phyloP scores from a whole-genome alignment of 805 yeast species.

The Lipomyces kockii region DNA sequence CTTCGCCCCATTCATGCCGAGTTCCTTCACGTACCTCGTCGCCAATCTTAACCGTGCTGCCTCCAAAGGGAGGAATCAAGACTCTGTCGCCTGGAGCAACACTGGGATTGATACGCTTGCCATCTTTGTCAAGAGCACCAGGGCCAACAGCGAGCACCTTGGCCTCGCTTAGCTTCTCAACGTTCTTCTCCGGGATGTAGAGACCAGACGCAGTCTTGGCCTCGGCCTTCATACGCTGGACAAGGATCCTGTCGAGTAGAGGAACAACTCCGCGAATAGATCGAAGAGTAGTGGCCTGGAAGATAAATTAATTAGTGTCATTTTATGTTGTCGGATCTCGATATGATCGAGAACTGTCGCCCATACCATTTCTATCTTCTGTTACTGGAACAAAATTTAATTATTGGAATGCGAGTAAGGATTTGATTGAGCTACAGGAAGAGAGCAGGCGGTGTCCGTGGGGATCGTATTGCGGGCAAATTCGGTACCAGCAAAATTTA shows the following conservation, averaged over 20 bases:
- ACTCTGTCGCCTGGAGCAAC: conserved; percentile 93
- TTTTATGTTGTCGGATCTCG: not conserved
- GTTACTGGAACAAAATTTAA: not conserved
- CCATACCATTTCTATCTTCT: not conserved
- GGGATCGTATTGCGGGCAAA: not conserved
- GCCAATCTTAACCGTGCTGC: conserved; percentile 83
- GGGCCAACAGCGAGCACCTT: conserved; percentile 95
- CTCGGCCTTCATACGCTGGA: conserved; percentile 91
- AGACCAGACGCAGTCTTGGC: conserved; percentile 91
- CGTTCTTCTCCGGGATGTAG: conserved; percentile 94
- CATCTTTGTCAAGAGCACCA: conserved; percentile 77
- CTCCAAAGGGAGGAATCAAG: conserved; percentile 93
- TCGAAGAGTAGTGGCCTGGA: conserved; percentile 55
- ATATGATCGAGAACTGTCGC: not conserved
- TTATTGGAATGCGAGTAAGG: not conserved
- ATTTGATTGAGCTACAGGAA: not conserved
- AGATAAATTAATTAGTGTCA: not conserved
- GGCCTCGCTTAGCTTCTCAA: conserved; percentile 90
- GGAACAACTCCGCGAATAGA: conserved; percentile 89
- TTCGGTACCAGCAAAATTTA: not conserved
- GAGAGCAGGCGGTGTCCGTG: not conserved
- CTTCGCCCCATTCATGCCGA: not conserved
- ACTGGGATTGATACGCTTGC: conserved; percentile 70
- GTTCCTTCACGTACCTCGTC: conserved; percentile 57
- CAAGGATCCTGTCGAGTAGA: conserved; percentile 92